Base-by-base conservation (phyloP, 371 early-diverging fungal species). In the Mucor lusitanicus region DNA sequence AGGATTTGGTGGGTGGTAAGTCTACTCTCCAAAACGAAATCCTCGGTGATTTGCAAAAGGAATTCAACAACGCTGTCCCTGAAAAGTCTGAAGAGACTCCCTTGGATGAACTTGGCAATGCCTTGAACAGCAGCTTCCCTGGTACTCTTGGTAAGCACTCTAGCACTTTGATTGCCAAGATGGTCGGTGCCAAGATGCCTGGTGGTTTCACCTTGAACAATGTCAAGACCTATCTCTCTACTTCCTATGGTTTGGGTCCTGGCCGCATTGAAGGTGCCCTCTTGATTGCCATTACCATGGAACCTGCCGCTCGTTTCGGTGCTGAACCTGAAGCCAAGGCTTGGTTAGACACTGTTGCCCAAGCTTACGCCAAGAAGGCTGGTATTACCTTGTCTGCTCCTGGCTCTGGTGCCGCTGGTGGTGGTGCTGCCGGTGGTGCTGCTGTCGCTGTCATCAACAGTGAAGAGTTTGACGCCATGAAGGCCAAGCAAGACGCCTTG, bases 11-110 rank as follows among this genome's bases (percentile, higher is more conserved):
- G 25, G 96, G 95, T 57, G 97, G 98, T 71, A 97, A 97, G 80
- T 94, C 94, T 8, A 98, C 98, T 27, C 87, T 98, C 63, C 98
- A 97, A 76, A 97, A 97, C 81, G 97, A 97, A 79, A 97, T 97
- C 59, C 85, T 97, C 37, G 98, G 96, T 82, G 97, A 97, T 78
- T 84, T 97, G 59, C 94, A 93, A 74, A 95, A 94, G 73, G 97
- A 97, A 80, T 96, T 97, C 81, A 91, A 91, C 61, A 88, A 87
- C 68, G 75, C 85, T 62, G 87, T 94, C 61, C 94, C 96, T 32
- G 97, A 96, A 77, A 95, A 95, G 83, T 87, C 95, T 59, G 97
- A 97, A 75, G 98, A 97, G 76, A 85, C 90, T 17, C 92, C 97
- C 30, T 82, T 97, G 58, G 83, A 87, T 60, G 98, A 97, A 70